A percentile compares a stretch with the other conserved stretches of the same genome.
These are phyloP conservation scores for Phytophthora citrophthora DNA, from an alignment of 352 stramenopile species.

Conservation along the genomic window DNA sequence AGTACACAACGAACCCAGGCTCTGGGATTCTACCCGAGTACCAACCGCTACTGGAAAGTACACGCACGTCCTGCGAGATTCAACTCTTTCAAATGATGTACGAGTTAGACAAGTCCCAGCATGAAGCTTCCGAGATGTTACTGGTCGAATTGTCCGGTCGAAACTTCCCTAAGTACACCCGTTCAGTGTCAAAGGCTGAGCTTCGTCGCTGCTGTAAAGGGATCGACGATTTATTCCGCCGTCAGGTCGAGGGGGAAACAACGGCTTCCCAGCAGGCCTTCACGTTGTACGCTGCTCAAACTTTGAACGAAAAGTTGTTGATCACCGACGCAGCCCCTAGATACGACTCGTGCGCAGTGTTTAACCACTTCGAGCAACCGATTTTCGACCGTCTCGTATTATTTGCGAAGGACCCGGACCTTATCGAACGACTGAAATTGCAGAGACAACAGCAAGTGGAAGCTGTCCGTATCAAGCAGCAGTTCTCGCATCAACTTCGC, in stretches of 20 bases:
- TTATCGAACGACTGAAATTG: conserved; percentile 60
- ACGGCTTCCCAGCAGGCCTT: conserved; percentile 56
- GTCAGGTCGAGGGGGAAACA: conserved; percentile 24
- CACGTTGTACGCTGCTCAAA: conserved; percentile 47
- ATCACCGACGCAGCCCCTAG: conserved; percentile 64
- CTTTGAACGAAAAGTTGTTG: conserved; percentile 55
- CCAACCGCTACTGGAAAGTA: conserved; percentile 53
- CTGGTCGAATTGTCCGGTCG: conserved; percentile 59
- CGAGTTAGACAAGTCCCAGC: conserved; percentile 59
- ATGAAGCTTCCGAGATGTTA: conserved; percentile 52
- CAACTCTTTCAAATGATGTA: conserved; percentile 75
- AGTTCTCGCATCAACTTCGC: conserved; percentile 53
- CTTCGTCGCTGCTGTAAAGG: conserved; percentile 53
- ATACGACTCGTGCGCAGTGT: conserved; percentile 62
- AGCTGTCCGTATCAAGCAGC: conserved; percentile 55
- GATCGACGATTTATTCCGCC: conserved; percentile 60
- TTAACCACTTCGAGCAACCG: conserved; percentile 75
- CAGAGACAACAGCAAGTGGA: conserved; percentile 61
- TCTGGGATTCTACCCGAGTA: conserved; percentile 53
- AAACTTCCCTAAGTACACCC: conserved; percentile 69
- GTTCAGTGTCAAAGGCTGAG: conserved; percentile 57
- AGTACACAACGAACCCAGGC: conserved; percentile 33
- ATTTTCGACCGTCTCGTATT: conserved; percentile 70
- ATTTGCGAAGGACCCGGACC: conserved; percentile 68
- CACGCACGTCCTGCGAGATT: conserved; percentile 61